phyloP scores from a whole-genome alignment of 2,329 filamentous ascomycete species.

The Ophiostoma quercus region DNA sequence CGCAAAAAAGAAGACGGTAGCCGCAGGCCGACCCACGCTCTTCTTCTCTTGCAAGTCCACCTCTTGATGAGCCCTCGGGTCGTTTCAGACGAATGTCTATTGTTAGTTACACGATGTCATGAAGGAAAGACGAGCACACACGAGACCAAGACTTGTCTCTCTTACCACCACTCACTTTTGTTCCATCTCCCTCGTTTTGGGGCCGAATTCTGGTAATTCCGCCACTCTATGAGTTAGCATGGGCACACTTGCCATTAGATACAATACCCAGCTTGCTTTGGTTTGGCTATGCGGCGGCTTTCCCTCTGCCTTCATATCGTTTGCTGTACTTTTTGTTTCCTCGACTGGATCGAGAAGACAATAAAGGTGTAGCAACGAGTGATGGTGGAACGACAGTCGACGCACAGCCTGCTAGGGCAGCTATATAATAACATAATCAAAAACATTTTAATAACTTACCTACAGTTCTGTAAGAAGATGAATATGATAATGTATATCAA shows the following conservation, averaged over 20 bases:
- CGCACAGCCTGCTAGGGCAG: background rate
- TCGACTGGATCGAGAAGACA: background rate
- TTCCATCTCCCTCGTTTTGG: background rate
- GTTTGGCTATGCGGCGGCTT: background rate
- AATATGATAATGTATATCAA: too few species aligned
- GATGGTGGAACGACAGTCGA: background rate
- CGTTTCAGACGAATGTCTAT: slow-evolving; percentile 7
- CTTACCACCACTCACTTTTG: background rate
- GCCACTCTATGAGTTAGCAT: background rate
- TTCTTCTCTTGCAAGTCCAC: background rate
- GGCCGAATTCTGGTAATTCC: background rate
- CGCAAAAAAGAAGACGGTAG: background rate
- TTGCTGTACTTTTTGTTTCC: background rate
- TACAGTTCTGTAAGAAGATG: background rate
- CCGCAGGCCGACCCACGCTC: slow-evolving; percentile 22
- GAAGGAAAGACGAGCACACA: background rate
- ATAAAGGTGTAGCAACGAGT: background rate
- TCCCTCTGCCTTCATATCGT: background rate
- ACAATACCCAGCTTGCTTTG: background rate
- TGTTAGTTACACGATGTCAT: background rate
- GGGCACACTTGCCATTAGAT: background rate
- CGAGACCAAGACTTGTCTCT: background rate
- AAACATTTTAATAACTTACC: background rate
- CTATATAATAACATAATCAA: background rate
- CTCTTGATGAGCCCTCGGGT: slow-evolving; percentile 8